Base-by-base conservation (phyloP, 2,329 filamentous ascomycete species). In the Epichloe brachyelytri region DNA sequence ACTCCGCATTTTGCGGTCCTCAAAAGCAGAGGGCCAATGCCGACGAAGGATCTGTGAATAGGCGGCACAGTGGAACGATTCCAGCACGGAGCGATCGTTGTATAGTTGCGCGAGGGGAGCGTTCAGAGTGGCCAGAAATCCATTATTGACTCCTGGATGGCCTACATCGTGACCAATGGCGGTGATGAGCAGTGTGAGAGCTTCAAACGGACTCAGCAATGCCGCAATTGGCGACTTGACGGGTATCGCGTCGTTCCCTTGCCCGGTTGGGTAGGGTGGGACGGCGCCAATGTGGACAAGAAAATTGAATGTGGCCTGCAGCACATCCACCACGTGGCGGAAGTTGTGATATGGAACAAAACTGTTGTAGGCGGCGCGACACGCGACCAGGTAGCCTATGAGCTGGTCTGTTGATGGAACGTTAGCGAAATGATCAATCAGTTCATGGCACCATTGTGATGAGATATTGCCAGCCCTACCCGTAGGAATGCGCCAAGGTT, bases 321-420 rank as follows among this genome's bases (percentile, higher is more conserved):
- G 75, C 30, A 98, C 93, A 67, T 98, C 93, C 55, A 96, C 85
- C 20, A 95, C 93, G 68, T 98, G 93, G 50, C 91, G 86, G 66
- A 97, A 98, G 68, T 98, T 98, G 73, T 98, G 93, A 63, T 97
- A 98, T 20, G 91, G 86, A 37, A 96, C 89, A 65, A 95, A 95
- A 53, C 81, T 86, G 66, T 97, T 97, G 71, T 98, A 98, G n/a
- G 93, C 88, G 46, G 85, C 83, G 55, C 91, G 85, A 62, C 89
- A 93, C 49, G 90, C 89, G 55, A 95, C 78, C 54, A 97, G 74
- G 62, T 95, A 97, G 50, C 80, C 83, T 57, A 86, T 85, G 30
- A 98, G 74, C 65, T 94, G 84, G 59, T 86, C 88, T 87, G 61
- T 43, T 56, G 49, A 53, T 55, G 54, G 48, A 36, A 53, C 60